These are phyloP conservation scores for Pachyrhizus erosus DNA, from an alignment of 306 rosid genomes.

Conservation along the genomic window DNA sequence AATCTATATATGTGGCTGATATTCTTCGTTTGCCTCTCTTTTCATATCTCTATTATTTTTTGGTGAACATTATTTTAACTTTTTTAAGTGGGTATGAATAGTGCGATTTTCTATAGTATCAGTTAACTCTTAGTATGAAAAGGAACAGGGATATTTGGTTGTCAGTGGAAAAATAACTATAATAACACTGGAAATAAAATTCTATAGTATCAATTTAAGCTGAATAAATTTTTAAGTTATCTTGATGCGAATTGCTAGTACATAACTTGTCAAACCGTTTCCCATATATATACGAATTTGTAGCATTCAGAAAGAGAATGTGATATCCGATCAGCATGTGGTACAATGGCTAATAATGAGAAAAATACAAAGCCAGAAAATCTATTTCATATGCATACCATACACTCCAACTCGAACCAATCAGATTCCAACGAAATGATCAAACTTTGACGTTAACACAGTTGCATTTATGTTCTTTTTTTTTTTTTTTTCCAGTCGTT, in stretches of 20 bases:
- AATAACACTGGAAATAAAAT: not conserved
- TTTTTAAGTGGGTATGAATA: too few species aligned
- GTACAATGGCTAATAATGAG: not conserved
- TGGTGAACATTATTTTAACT: too few species aligned
- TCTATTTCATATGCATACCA: slow-evolving; percentile 4
- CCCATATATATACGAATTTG: not conserved
- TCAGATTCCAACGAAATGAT: slow-evolving; percentile 11
- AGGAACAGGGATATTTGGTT: not conserved
- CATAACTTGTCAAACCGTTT: not conserved
- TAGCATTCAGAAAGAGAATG: slow-evolving; percentile 2
- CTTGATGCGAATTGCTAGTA: not conserved
- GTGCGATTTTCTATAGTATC: too few species aligned
- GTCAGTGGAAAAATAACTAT: not conserved
- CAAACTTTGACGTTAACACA: not conserved
- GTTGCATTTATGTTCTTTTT: not conserved
- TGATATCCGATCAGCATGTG: not conserved
- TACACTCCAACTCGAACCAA: slow-evolving; percentile 29
- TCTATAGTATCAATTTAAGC: not conserved
- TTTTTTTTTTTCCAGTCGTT: slow-evolving; percentile 1
- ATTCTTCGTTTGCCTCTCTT: not conserved
- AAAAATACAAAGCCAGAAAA: slow-evolving; percentile 7
- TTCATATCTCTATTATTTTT: too few species aligned
- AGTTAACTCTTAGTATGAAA: not conserved
- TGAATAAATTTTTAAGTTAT: not conserved
- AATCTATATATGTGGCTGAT: not conserved